phyloP scores from a whole-genome alignment of 169 alveolate genomes.

The Cyclospora cayetanensis region DNA sequence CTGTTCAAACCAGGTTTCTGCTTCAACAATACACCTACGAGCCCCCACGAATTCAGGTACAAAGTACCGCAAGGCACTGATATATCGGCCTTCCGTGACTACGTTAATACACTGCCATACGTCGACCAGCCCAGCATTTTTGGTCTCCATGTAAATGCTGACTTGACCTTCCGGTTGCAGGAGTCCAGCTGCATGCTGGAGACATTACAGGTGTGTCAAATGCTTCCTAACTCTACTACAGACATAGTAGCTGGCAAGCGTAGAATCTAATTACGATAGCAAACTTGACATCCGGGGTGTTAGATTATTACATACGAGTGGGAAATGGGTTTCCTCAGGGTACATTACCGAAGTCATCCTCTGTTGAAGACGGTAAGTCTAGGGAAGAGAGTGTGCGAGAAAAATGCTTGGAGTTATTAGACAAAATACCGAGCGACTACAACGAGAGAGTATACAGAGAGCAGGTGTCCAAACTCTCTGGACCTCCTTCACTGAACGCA shows the following conservation, averaged over 20 bases:
- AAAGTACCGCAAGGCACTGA: conserved; percentile 91
- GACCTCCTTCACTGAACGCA: conserved; percentile 87
- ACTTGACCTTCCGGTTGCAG: conserved; percentile 92
- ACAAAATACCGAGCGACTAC: conserved; percentile 91
- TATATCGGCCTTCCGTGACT: conserved; percentile 87
- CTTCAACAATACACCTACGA: conserved; percentile 76
- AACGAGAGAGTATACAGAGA: conserved; percentile 90
- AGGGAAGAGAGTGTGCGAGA: conserved; percentile 94
- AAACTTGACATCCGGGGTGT: no score
- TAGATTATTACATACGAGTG: no score
- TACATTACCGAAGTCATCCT: conserved; percentile 95
- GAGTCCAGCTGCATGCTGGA: conserved; percentile 91
- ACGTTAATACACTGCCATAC: conserved; percentile 90
- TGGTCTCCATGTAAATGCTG: conserved; percentile 95
- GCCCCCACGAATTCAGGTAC: conserved; percentile 81
- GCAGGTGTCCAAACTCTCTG: conserved; percentile 87
- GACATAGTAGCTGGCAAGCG: no score
- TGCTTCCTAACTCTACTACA: no score
- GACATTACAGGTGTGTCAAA: conserved; percentile 82
- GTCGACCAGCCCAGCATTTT: conserved; percentile 93
- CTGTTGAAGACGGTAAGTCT: conserved; percentile 93
- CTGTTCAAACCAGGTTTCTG: conserved; percentile 70
- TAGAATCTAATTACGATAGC: no score
- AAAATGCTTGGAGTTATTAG: conserved; percentile 87
- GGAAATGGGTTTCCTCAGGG: conserved; percentile 75